Evolutionary conservation across 768 basidiomycete genomes (phyloP), one percentile per base, ranked within the genome.

Genomic region (Hygrocybe coccinea): DNA sequence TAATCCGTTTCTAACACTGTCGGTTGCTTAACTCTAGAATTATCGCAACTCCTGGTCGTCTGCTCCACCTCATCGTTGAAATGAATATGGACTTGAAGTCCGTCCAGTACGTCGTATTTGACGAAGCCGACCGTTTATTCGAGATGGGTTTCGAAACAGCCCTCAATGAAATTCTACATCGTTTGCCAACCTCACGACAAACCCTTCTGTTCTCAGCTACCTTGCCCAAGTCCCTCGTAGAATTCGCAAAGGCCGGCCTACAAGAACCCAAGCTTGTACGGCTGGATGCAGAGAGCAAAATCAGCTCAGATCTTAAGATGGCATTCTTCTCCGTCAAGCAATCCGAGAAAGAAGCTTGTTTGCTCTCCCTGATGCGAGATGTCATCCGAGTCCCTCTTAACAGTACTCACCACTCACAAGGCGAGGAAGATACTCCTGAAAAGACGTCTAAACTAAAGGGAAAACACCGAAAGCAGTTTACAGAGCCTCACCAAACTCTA

Each of bases 41-140:
- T 59, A 95, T 99, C 61, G 95, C 97, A 21, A 99, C 97, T 10
- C 97, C 97, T 15, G 97, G 97, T 57, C 93, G 97, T 60, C 77
- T 99, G 34, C 82, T 99, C n/a, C 97, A 99, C 73, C 79, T 99
- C 21, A 80, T 90, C 50, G 90, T 98, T 49, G 97, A 99, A 74
- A 98, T 98, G 95, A 89, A 89, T 59, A 74, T 97, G 48, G 92
- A 95, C 66, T 76, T 99, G 24, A 84, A 87, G 50, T 86, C 89
- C 0, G 77, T 95, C 5, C 85, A 95, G 71, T 92, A 90, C 57
- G 84, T 94, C 58, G 90, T 98, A 21, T 97, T 97, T 64, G 97
- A 99, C 66, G 97, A 99, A 72, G 97, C 97, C 0, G 97, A 99
- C 70, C 87, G 97, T 34, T 82, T 99, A 10, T 99, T 99, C 70